phyloP scores from a whole-genome alignment of 331 rosid genomes.

The Dryas integrifolia region DNA sequence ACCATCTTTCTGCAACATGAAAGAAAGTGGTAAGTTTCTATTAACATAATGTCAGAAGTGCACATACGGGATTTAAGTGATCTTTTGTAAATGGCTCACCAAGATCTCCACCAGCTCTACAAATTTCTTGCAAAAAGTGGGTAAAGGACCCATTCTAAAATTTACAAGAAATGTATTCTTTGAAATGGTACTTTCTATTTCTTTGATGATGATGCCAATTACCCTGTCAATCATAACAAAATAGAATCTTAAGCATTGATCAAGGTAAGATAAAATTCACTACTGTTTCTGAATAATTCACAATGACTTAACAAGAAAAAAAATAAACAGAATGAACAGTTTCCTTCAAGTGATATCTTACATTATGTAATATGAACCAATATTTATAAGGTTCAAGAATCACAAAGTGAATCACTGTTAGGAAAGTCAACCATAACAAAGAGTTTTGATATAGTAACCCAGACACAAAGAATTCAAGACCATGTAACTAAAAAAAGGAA shows the following conservation, averaged over 20 bases:
- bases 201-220: conserved; percentile 75
- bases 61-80: conserved; percentile 24
- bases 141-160: conserved; percentile 74
- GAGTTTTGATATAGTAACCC: neutral
- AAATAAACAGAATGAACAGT: neutral
- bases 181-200: conserved; percentile 77
- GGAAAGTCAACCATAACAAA: neutral
- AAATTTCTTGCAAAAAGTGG: conserved; percentile 77
- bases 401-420: neutral
- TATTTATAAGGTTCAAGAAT: neutral
- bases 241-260: conserved; percentile 29
- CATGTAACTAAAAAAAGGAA: neutral
- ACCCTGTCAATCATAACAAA: conserved; percentile 58
- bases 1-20: conserved; percentile 58
- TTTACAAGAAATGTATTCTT: conserved; percentile 77
- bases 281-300: conserved; percentile 10
- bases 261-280: conserved; percentile 7
- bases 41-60: conserved; percentile 24
- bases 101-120: conserved; percentile 85
- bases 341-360: neutral
- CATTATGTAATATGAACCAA: neutral
- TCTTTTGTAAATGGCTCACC: conserved; percentile 53
- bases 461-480: neutral
- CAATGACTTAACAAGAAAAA: conserved; percentile 2
- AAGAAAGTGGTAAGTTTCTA: conserved; percentile 28